Conservation (phyloP, 257 asterid genomes). For the Solanum appendiculatum region DNA sequence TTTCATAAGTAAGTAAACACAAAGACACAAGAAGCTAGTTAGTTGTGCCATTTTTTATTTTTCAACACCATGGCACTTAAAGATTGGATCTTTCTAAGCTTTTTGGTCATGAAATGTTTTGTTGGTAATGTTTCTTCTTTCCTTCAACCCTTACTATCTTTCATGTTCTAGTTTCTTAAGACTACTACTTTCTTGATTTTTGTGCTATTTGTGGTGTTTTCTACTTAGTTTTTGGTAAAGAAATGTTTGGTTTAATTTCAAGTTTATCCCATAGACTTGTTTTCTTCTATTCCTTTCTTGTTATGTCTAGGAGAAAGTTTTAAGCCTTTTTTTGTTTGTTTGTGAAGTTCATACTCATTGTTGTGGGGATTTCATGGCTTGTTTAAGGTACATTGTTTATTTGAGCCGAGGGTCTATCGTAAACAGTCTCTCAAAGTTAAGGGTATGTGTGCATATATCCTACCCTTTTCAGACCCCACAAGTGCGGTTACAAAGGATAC, state of each 20-base stretch:
- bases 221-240: neutral
- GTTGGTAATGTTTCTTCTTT: conserved; percentile 15
- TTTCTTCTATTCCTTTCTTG: neutral
- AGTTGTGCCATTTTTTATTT: neutral
- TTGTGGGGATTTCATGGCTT: neutral
- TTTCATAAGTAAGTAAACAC: neutral
- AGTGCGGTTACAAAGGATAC: neutral
- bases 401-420: neutral
- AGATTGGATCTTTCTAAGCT: conserved; percentile 6
- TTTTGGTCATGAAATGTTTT: conserved; percentile 11
- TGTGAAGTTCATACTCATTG: neutral
- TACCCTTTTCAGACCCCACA: neutral
- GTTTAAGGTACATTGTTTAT: neutral
- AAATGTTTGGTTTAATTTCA: neutral
- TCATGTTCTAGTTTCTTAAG: neutral
- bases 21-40: neutral
- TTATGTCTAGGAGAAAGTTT: neutral
- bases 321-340: neutral
- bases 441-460: neutral
- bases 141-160: neutral
- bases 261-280: neutral
- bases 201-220: neutral
- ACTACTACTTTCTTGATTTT: neutral
- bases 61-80: neutral
- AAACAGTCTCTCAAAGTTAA: neutral